Base-by-base conservation (phyloP, 352 stramenopile genomes). In the Phytopythium kandeliae region DNA sequence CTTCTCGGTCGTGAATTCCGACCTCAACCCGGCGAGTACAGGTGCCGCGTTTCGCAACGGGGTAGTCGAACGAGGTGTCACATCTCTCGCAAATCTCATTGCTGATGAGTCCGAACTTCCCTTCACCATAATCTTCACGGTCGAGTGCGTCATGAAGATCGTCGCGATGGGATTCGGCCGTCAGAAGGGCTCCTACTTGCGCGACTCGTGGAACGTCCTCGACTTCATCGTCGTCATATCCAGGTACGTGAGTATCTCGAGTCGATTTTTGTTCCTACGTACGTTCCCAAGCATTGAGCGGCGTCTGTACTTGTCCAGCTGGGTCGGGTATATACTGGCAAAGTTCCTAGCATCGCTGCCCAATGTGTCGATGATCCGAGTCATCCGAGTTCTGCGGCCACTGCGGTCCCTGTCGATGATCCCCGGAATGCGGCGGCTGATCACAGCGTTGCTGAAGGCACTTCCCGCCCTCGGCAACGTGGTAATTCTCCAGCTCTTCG, bases 141-240 rank as follows among this genome's bases (percentile, higher is more conserved):
- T 82, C 1, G 93, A 98, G 54, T 84, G 78, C 16, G 36, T 86
- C 9, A 57, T 98, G n/a, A 98, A 97, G 62, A 92, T 98, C 36
- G 59, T 97, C 12, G 85, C 86, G 0, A 78, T 96, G 62, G 91
- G 91, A 0, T 78, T 95, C 8, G 26, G 82, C 7, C 59, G 67
- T 0, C 71, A 66, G 3, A 58, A 76, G 28, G 76, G 86, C 2
- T 75, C 69, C 13, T 97, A 97, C 55, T 58, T 92, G 0, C 62
- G 73, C 4, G 86, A 98, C 59, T 63, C 65, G 4, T 98, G 89
- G 91, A 97, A 98, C 43, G 58, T 90, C 19, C 70, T 98, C 24
- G 92, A 98, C 56, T 98, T 97, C 58, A 64, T 95, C 26, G 88
- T 97, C 30, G 91, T 98, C 46, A 41, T 93, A 15, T 85, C 85